Conservation (phyloP, 345 rosid species). For the Brassica carinata region DNA sequence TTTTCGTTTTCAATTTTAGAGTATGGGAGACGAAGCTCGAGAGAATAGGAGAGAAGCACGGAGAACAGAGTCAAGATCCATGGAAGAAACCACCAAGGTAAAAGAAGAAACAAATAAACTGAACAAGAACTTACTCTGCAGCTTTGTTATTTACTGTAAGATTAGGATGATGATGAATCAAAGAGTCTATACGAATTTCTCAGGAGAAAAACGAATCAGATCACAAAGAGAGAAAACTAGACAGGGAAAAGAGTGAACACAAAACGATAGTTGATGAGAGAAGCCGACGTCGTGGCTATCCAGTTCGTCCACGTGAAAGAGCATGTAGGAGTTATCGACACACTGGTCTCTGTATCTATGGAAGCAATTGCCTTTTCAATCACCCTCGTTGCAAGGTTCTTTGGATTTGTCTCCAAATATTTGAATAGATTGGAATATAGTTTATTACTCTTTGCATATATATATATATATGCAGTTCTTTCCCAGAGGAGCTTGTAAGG, state of each 20-base stretch:
- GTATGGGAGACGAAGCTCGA: too few species aligned
- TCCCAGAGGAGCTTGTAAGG: neutral
- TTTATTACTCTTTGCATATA: neutral
- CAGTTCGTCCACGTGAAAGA: neutral
- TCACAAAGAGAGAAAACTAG: neutral
- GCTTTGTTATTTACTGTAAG: too few species aligned
- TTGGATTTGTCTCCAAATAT: too few species aligned
- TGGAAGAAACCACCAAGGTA: too few species aligned
- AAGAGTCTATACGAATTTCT: neutral
- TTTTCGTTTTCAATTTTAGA: too few species aligned
- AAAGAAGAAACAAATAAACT: too few species aligned
- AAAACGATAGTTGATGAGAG: neutral
- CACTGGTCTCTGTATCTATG: neutral
- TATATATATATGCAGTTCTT: neutral
- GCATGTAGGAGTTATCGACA: neutral
- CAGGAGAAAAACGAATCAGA: too few species aligned
- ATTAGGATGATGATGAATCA: too few species aligned
- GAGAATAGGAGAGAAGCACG: too few species aligned
- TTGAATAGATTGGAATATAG: too few species aligned
- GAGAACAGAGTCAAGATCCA: too few species aligned
- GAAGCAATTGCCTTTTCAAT: neutral
- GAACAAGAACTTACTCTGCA: too few species aligned
- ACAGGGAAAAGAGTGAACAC: neutral
- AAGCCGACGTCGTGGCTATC: neutral
- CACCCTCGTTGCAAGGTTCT: neutral